Conservation (phyloP, 208 protist species). For the Leishmania amazonensis region DNA sequence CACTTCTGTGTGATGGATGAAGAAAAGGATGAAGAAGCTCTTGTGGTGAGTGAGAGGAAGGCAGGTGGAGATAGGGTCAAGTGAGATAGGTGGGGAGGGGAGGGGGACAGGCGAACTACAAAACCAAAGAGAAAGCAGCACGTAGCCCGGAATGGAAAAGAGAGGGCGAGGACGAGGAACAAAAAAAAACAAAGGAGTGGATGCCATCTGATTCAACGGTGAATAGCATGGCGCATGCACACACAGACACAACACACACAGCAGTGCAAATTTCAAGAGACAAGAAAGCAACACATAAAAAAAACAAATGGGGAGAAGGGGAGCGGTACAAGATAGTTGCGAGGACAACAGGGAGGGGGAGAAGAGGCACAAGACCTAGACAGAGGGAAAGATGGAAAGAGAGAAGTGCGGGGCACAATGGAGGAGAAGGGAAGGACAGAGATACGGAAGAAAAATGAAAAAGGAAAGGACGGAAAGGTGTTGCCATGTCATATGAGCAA, state of each 20-base stretch:
- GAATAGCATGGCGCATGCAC: not conserved
- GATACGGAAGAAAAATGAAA: not conserved
- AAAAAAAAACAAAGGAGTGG: not conserved
- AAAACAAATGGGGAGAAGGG: not conserved
- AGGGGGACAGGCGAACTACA: not conserved
- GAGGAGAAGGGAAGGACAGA: not conserved
- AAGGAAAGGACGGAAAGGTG: not conserved
- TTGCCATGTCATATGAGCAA: not conserved
- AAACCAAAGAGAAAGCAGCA: slow-evolving; percentile 3
- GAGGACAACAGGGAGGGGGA: not conserved
- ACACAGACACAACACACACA: not conserved
- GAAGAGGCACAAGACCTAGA: not conserved
- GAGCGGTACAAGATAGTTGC: not conserved
- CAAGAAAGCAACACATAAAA: not conserved
- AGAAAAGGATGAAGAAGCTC: slow-evolving; percentile 8
- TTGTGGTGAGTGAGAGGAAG: too few relatives aligned
- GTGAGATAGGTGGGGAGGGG: not conserved
- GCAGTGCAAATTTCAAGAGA: not conserved
- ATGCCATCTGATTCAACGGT: not conserved
- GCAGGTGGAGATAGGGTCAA: not conserved
- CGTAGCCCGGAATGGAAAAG: not conserved
- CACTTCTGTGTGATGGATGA: not conserved
- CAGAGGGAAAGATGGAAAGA: not conserved
- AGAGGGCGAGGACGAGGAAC: not conserved
- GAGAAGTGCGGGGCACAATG: not conserved